Conservation (phyloP, 129 eudicot species). For the Chrysanthemum seticuspe region DNA sequence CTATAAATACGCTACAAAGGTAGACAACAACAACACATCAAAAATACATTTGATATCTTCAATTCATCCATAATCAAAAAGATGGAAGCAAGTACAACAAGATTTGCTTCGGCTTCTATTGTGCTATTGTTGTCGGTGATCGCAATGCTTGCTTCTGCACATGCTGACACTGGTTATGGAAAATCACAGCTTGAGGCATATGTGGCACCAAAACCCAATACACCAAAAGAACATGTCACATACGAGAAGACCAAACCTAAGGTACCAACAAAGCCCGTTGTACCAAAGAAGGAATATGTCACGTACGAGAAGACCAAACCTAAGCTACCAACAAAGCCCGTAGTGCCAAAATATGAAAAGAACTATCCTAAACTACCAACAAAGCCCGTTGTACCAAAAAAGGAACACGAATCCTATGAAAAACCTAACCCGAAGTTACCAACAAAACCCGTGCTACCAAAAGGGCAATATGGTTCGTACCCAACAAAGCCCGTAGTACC, state of each 20-base stretch:
- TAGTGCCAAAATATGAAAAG: conserved; percentile 13
- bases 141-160: conserved; percentile 7
- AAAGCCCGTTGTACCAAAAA: conserved; percentile 7
- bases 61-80: conserved; percentile 5
- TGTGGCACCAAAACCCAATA: conserved; percentile 8
- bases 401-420: conserved; percentile 1
- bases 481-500: conserved; percentile 23
- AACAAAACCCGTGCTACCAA: conserved; percentile 18
- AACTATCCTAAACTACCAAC: conserved; percentile 17
- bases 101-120: neutral
- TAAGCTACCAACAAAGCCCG: conserved; percentile 24
- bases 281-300: conserved; percentile 10
- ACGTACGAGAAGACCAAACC: conserved; percentile 8
- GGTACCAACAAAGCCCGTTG: conserved; percentile 21
- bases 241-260: conserved; percentile 6
- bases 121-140: conserved; percentile 23
- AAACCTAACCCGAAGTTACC: conserved; percentile 7
- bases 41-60: neutral
- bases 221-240: conserved; percentile 1
- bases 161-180: too few relatives aligned
- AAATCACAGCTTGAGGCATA: conserved; percentile 10
- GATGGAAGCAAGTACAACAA: conserved; percentile 24
- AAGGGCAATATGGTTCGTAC: conserved; percentile 3
- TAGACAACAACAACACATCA: conserved; percentile 8
- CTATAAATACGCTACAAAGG: conserved; percentile 16